Base-by-base conservation (phyloP, 202 grass and related monocot genomes). In the Bolboschoenoplectus hybrid region DNA sequence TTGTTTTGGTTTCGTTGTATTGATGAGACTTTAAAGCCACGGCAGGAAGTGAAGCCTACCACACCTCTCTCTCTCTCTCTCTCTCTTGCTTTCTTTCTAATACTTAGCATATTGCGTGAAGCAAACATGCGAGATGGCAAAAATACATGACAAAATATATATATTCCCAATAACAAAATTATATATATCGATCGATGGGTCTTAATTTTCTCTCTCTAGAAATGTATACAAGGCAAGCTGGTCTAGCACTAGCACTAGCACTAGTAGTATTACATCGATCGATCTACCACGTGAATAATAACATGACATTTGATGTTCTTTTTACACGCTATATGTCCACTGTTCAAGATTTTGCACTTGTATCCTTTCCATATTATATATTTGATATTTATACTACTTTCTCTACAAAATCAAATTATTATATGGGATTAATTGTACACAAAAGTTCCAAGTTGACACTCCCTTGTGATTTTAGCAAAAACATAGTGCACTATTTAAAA, bases 101-200 rank as follows among this genome's bases (percentile, higher is more conserved):
- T 81, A 82, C 88, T 64, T 90, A 85, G 92, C 92, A 85, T 81
- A 91, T 97, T 97, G 95, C 95, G 93, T 99, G 93, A 99, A 99
- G 93, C 92, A 97, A 99, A 83, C 93, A 93, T 81, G 82, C 75
- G 74, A 63, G 2, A 58, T 74, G 47, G 75, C 82, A 85, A 88
- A 82, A 46, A 84, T 69, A 84, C 63, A 69, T 84, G 80, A 82
- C 64, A 83, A 77, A 78, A 57, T 80, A 26, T 26, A 26, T 26
- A 26, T 26, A 83, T 82, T 83, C 58, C 82, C 63, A 68, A 68
- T 66, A 26, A 46, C 55, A 56, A 74, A 38, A 26, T 26, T 26
- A 26, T 26, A 26, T 26, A 26, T 17, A 55, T 55, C 12, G 3
- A 2, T 36, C 35, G 81, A 2, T 36, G 12, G 81, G 53, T 89